These are phyloP conservation scores for Colletotrichum sp. DNA, from an alignment of 2,329 filamentous ascomycete species.

Conservation along the genomic window DNA sequence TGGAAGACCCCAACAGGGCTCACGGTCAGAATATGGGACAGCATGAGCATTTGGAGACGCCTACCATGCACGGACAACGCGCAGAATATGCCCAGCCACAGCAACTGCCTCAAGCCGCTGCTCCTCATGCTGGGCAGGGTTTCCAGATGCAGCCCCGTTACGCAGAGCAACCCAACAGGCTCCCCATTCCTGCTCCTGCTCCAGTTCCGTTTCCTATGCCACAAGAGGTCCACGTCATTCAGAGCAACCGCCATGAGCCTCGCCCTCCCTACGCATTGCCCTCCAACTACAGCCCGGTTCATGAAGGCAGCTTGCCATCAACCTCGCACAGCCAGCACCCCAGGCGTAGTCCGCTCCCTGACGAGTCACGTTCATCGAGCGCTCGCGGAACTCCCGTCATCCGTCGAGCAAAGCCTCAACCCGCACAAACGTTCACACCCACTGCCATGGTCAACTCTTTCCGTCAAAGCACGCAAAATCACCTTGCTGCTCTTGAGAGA, in stretches of 20 bases:
- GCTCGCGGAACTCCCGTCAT: slow-evolving; percentile 9
- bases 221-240: slow-evolving; percentile 12
- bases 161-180: neutral
- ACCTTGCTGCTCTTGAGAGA: neutral
- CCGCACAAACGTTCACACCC: slow-evolving; percentile 11
- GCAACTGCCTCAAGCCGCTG: neutral
- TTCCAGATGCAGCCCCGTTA: slow-evolving; percentile 9
- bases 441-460: slow-evolving; percentile 4
- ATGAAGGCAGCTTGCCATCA: slow-evolving; percentile 8
- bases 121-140: neutral
- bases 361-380: slow-evolving; percentile 9
- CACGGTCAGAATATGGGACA: neutral
- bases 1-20: neutral
- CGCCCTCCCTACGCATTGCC: slow-evolving; percentile 3
- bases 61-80: neutral
- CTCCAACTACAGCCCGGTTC: slow-evolving; percentile 4
- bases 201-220: neutral
- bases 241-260: slow-evolving; percentile 8
- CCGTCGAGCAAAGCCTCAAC: slow-evolving; percentile 5
- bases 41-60: neutral
- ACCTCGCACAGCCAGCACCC: neutral
- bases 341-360: slow-evolving; percentile 10
- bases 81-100: neutral
- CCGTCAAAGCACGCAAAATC: slow-evolving; percentile 3
- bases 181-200: neutral